Evolutionary conservation across 2,329 filamentous ascomycete species (phyloP).

Genomic region (Gaeumannomyces sp.): DNA sequence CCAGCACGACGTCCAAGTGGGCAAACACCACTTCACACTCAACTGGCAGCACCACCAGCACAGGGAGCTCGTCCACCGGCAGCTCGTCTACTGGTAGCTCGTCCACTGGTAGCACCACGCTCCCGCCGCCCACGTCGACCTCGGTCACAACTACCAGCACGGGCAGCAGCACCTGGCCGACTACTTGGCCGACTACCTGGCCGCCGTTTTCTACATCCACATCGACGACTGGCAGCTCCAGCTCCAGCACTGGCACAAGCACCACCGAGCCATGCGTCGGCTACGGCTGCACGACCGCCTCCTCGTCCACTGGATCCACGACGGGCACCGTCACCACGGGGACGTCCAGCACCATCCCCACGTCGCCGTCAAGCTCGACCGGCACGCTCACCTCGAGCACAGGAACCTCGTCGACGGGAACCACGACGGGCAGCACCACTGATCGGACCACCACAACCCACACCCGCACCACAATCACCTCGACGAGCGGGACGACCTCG

Average conservation of each 20-base stretch:
- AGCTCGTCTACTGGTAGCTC: no score
- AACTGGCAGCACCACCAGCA: neutral
- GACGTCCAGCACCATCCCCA: neutral
- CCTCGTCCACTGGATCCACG: slow-evolving; percentile 2
- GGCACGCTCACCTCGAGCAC: slow-evolving; percentile 3
- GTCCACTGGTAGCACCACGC: neutral
- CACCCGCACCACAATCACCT: neutral
- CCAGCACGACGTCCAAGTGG: neutral
- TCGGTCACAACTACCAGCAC: no score
- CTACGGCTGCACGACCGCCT: neutral
- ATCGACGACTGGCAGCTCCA: neutral
- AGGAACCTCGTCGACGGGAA: neutral
- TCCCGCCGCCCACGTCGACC: neutral
- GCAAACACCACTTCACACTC: neutral
- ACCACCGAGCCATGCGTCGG: neutral
- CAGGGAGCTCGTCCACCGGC: no score
- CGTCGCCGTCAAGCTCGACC: neutral
- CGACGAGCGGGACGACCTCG: slow-evolving; percentile 1
- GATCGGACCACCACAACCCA: neutral
- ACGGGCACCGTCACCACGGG: slow-evolving; percentile 1
- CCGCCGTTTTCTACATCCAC: neutral
- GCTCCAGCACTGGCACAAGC: neutral
- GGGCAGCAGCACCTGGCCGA: no score
- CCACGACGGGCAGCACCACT: neutral
- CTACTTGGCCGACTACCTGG: neutral